Conservation (phyloP, 2,329 filamentous ascomycete genomes). For the Pseudogymnoascus sp. region DNA sequence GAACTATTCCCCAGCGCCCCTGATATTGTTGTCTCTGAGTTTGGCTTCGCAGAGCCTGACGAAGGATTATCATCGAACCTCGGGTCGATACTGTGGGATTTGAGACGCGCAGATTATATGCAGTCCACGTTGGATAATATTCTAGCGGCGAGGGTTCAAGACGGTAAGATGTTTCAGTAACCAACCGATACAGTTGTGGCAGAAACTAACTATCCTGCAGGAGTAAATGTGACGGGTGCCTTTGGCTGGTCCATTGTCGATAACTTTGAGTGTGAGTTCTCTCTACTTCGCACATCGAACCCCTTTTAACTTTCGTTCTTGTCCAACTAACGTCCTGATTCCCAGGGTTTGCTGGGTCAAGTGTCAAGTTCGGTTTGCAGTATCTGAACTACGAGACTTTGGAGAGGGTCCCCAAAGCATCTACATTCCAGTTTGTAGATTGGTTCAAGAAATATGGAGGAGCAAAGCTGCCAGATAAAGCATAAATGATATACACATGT, state of each 20-base stretch:
- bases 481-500: neutral
- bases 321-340: neutral
- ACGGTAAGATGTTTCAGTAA: constrained; percentile 18
- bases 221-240: constrained; percentile 35
- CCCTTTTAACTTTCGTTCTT: neutral
- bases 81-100: constrained; percentile 33
- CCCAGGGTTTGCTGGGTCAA: constrained; percentile 24
- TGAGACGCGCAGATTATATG: constrained; percentile 35
- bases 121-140: constrained; percentile 37
- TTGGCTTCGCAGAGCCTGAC: constrained; percentile 37
- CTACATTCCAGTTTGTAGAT: constrained; percentile 35
- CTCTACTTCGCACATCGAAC: neutral
- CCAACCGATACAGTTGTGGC: neutral
- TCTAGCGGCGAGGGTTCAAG: constrained; percentile 30
- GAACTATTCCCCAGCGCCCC: constrained; percentile 36
- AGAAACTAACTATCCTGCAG: neutral
- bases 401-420: constrained; percentile 35
- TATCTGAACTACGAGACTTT: constrained; percentile 36
- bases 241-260: constrained; percentile 36
- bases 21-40: constrained; percentile 35
- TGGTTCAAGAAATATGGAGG: constrained; percentile 31
- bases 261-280: constrained; percentile 35
- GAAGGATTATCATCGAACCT: constrained; percentile 25
- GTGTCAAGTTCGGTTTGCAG: constrained; percentile 35
- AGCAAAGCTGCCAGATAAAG: neutral